These are phyloP conservation scores for Aspergillus nanangensis DNA, from an alignment of 495 filamentous ascomycete species.

Conservation along the genomic window DNA sequence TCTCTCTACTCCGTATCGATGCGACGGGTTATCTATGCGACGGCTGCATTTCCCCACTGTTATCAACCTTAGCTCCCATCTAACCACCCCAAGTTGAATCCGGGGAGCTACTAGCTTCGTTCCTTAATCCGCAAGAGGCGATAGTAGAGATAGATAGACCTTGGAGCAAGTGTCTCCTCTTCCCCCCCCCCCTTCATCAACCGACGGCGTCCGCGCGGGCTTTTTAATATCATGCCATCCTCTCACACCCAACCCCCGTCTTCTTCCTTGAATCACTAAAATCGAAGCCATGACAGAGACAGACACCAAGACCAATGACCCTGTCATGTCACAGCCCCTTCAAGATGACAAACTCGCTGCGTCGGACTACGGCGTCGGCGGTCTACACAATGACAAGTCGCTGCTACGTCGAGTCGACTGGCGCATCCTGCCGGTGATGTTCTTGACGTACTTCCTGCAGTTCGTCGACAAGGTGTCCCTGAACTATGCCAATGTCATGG, in stretches of 20 bases:
- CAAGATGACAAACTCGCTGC: slow-evolving; percentile 2
- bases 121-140: too few relatives aligned
- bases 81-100: not conserved
- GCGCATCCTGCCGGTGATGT: slow-evolving; percentile 56
- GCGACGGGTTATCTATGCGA: slow-evolving; percentile 18
- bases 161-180: too few relatives aligned
- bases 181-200: too few relatives aligned
- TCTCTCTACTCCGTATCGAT: too few relatives aligned
- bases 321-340: too few relatives aligned
- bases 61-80: slow-evolving; percentile 8
- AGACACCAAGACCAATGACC: too few relatives aligned
- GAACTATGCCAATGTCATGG: slow-evolving; percentile 61
- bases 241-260: too few relatives aligned
- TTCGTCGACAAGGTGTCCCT: slow-evolving; percentile 64
- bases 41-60: slow-evolving; percentile 15
- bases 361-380: slow-evolving; percentile 15
- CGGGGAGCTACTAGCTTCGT: too few relatives aligned
- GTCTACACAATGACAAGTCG: slow-evolving; percentile 24
- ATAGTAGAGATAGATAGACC: too few relatives aligned
- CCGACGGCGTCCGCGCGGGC: not conserved
- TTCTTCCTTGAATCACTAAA: not conserved
- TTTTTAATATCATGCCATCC: slow-evolving; percentile 1
- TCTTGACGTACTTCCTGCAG: slow-evolving; percentile 58
- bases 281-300: too few relatives aligned
- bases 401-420: slow-evolving; percentile 49